Evolutionary conservation across 2,329 filamentous ascomycete species (phyloP).

Genomic region (Ceratocystis albifundus): DNA sequence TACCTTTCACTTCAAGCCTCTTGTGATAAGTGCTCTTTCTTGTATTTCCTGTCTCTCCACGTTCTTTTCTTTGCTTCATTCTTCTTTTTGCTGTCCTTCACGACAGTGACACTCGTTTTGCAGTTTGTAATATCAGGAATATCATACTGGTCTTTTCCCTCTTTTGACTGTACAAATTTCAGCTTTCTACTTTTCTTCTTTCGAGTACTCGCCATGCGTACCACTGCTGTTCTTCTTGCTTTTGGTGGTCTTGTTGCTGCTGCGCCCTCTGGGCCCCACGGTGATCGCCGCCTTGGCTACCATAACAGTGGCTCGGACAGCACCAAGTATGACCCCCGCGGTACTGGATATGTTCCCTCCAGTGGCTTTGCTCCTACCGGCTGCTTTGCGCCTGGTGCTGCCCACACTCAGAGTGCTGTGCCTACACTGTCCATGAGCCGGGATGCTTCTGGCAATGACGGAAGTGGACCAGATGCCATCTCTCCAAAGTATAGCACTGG

Average conservation of each 20-base stretch:
- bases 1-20: background rate
- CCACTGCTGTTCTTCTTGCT: slow-evolving; percentile 6
- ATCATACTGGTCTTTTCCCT: background rate
- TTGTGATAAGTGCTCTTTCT: slow-evolving; percentile 12
- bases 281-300: background rate
- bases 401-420: background rate
- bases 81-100: background rate
- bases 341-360: background rate
- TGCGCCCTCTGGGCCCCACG: background rate
- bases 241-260: slow-evolving; percentile 13
- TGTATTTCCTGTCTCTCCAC: background rate
- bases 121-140: background rate
- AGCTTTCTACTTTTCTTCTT: background rate
- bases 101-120: background rate
- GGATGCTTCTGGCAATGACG: background rate
- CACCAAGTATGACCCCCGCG: background rate
- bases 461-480: background rate
- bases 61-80: background rate
- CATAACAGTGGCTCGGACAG: background rate
- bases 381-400: background rate
- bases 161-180: background rate
- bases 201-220: slow-evolving; percentile 14
- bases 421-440: background rate
- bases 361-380: background rate
- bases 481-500: background rate